phyloP scores from a whole-genome alignment of 495 filamentous ascomycete species.

The Aspergillus panamensis region DNA sequence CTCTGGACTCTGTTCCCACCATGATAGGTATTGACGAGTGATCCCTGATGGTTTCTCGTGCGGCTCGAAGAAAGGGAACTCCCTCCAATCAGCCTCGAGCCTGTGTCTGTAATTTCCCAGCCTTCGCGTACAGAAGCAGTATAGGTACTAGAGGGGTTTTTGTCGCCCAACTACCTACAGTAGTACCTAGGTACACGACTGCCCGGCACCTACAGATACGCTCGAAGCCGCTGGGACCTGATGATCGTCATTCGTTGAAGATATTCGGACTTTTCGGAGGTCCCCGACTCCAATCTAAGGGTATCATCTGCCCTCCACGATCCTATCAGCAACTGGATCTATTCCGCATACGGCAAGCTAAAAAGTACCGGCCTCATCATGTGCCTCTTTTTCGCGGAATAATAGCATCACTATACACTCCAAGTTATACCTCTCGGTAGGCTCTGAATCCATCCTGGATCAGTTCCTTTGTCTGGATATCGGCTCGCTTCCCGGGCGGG shows the following conservation, averaged over 20 bases:
- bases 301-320: neutral
- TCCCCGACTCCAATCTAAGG: neutral
- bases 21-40: no score
- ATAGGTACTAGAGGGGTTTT: no score
- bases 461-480: neutral
- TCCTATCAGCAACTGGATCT: neutral
- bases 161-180: no score
- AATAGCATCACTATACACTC: no score
- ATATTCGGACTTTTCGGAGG: neutral
- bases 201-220: neutral
- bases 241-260: slow-evolving; percentile 2
- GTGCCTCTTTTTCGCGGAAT: neutral
- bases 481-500: slow-evolving; percentile 9
- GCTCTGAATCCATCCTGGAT: no score
- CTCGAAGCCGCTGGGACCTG: neutral
- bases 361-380: neutral
- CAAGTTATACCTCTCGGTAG: no score
- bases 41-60: neutral
- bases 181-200: neutral
- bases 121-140: no score
- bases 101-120: neutral
- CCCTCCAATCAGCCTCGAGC: neutral
- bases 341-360: neutral
- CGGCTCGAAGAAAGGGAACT: neutral
- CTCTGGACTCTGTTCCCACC: no score